Base-by-base conservation (phyloP, 805 yeast species). In the Barnettozyma populi region DNA sequence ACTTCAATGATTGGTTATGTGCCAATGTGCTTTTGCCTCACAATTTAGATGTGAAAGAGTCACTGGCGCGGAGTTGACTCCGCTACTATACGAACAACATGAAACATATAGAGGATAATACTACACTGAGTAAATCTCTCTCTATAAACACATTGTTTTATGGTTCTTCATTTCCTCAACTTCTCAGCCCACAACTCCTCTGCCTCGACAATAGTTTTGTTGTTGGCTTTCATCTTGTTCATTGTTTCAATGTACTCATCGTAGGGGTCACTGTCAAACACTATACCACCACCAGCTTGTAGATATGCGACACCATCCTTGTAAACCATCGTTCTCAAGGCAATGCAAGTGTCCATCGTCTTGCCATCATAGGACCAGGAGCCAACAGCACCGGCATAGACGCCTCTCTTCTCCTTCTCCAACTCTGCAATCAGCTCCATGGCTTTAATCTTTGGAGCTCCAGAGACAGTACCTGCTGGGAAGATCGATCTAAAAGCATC, bases 211-310 rank as follows among this genome's bases (percentile, higher is more conserved):
- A 94, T 84, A 13, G 97, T 89, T 54, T 80, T 79, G 67, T 84
- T 85, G 69, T 94, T 94, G 48, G 98, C 95, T 71, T 76, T 81
- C 96, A 94, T 90, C 72, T 94, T 94, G 74, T 94, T 94, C 85
- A 94, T 84, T 2, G 98, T 94, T 72, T 94, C 99, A 42, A 90
- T 72, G 66, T 90, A 94, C 71, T 94, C 99, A 52, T 92, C 99
- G 59, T 84, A 82, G 48, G 95, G 96, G 65, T 94, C 97, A 53
- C 95, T 85, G 65, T 94, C 99, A 64, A 74, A 84, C 21, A 94
- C 99, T 64, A 94, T 94, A 50, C 99, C 99, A 48, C 99, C 99
- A 54, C 99, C 99, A 2, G 99, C 98, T 73, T 94, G 99, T 57
- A 94, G 73, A 60, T 90, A 92, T 0, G 97, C 97, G 45, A 79